Conservation (phyloP, 2,329 filamentous ascomycete species). For the Neurospora sp. region DNA sequence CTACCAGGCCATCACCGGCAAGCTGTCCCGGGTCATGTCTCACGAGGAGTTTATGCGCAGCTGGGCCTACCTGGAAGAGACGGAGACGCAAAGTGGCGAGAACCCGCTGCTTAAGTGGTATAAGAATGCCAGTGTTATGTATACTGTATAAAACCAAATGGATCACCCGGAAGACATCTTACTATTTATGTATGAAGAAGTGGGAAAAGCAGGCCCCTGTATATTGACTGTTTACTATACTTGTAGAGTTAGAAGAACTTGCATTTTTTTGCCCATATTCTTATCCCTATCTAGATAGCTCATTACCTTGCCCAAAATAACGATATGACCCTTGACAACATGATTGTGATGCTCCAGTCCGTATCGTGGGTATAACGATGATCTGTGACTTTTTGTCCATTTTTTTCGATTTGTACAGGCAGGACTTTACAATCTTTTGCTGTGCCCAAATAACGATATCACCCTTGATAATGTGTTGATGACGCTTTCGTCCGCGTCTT, state of each 20-base stretch:
- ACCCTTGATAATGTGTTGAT: background rate
- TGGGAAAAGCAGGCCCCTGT: background rate
- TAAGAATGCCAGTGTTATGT: slow-evolving; percentile 87
- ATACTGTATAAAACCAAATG: slow-evolving; percentile 53
- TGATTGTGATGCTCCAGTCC: background rate
- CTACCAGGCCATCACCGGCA: slow-evolving; percentile 87
- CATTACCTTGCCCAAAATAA: background rate
- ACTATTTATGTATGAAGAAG: background rate
- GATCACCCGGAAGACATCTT: background rate
- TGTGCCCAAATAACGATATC: background rate
- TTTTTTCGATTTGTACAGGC: no score
- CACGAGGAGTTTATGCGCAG: slow-evolving; percentile 86
- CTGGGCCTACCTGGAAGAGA: slow-evolving; percentile 88
- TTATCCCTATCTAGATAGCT: background rate
- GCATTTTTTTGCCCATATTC: background rate
- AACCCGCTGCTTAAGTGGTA: slow-evolving; percentile 91
- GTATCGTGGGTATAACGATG: no score
- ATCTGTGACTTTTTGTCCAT: no score
- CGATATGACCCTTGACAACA: background rate
- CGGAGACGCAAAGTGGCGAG: slow-evolving; percentile 79
- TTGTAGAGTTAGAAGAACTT: background rate
- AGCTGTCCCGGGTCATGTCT: slow-evolving; percentile 71
- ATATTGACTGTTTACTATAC: background rate
- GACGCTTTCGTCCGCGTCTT: background rate
- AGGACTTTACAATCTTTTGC: no score